Conservation (phyloP, 1,284 basidiomycete genomes). For the Rhodofomes roseus region DNA sequence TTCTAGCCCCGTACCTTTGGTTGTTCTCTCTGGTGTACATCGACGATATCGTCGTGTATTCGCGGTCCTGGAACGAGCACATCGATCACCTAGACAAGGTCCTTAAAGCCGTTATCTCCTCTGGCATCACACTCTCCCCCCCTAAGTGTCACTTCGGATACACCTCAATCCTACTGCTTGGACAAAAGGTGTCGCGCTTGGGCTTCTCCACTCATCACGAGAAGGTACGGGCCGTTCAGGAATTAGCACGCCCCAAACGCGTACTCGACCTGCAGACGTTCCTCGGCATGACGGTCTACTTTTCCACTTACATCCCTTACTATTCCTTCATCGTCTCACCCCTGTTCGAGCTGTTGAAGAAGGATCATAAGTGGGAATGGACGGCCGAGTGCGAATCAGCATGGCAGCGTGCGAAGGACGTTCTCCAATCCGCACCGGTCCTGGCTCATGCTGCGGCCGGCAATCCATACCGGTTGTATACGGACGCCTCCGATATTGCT, state of each 20-base stretch:
- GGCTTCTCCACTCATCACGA: slow-evolving; percentile 28
- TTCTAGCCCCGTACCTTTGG: too few relatives aligned
- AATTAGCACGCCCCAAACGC: slow-evolving; percentile 21
- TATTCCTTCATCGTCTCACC: too few relatives aligned
- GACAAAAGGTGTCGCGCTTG: too few relatives aligned
- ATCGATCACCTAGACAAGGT: slow-evolving; percentile 23
- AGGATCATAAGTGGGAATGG: too few relatives aligned
- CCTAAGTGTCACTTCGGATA: too few relatives aligned
- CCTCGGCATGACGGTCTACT: slow-evolving; percentile 32
- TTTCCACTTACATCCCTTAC: too few relatives aligned
- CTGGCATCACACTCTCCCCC: slow-evolving; percentile 33
- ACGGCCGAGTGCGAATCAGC: slow-evolving; percentile 10
- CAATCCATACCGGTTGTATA: too few relatives aligned
- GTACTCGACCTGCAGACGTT: slow-evolving; percentile 26
- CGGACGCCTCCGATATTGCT: slow-evolving; percentile 28
- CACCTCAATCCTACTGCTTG: too few relatives aligned
- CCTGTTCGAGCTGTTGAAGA: too few relatives aligned
- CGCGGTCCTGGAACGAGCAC: slow-evolving; percentile 35
- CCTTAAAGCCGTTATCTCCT: slow-evolving; percentile 22
- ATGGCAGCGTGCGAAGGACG: slow-evolving; percentile 13
- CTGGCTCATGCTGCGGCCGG: slow-evolving; percentile 20
- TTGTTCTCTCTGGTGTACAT: too few relatives aligned
- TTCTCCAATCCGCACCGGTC: slow-evolving; percentile 14
- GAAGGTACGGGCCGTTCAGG: slow-evolving; percentile 24
- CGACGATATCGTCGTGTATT: too few relatives aligned